Base-by-base conservation (phyloP, 2,329 filamentous ascomycete species). In the Thielaviopsis euricoi region DNA sequence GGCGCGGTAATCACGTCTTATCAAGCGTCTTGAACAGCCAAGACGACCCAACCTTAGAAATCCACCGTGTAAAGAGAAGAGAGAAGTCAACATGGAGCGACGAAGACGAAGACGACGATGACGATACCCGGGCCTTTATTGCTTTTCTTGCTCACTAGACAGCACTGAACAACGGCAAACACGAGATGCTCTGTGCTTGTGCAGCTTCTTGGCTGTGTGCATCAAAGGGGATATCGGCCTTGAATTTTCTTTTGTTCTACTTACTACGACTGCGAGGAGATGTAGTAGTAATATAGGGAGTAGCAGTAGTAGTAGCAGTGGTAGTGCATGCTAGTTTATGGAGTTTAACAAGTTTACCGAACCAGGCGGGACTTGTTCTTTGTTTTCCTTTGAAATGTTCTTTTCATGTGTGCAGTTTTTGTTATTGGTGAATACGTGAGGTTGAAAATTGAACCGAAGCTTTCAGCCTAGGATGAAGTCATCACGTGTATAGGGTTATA, bases 1-100 rank as follows among this genome's bases (percentile, higher is more conserved):
- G 13, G 74, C 71, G 61, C 72, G 72, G 50, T 73, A 76, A 64
- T 78, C 69, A 68, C 29, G 60, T 56, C 33, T n/a, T 37, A 12
- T 59, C 13, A 55, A 43, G n/a, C 17, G 6, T 2, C 29, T 33
- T 33, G 37, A 43, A 3, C n/a, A n/a, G 17, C 37, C 15, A n/a
- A n/a, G n/a, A n/a, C n/a, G n/a, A n/a, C n/a, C n/a, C n/a, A n/a
- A n/a, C n/a, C 15, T 1, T 15, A 43, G 13, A 43, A n/a, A 43
- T 15, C 17, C 2, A 15, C 17, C n/a, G 13, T 4, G 6, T 7
- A 43, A 43, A 15, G 17, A 43, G 17, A 43, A 43, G 17, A 43
- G 17, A 43, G 17, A 43, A 43, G 29, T n/a, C n/a, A n/a, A 15
- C 37, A 43, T 43, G 37, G 37, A 2, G 15, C 37, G 17, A 43